A percentile compares a stretch with the other conserved stretches of the same genome.
phyloP scores from a whole-genome alignment of 345 rosid species.

The Balakata baccata region DNA sequence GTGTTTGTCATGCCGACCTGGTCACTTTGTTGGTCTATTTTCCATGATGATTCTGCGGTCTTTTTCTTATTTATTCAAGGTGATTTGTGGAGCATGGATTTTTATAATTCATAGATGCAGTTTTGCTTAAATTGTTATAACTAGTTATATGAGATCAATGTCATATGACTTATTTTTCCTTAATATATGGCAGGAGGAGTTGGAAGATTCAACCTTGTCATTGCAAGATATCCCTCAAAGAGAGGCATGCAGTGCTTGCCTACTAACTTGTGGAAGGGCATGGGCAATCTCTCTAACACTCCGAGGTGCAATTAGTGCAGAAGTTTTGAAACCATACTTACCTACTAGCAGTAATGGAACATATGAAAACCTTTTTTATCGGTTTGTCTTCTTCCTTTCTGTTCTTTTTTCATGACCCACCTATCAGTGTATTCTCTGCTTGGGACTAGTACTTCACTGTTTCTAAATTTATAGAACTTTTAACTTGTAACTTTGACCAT shows the following conservation, averaged over 20 bases:
- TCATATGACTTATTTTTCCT: constrained; percentile 10
- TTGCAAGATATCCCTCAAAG: constrained; percentile 29
- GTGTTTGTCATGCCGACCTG: neutral
- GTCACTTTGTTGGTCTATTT: neutral
- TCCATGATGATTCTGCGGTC: neutral
- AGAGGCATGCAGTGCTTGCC: constrained; percentile 27
- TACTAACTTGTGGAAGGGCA: constrained; percentile 61
- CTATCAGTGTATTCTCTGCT: neutral
- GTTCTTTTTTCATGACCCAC: neutral
- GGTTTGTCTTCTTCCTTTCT: constrained; percentile 37
- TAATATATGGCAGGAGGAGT: constrained; percentile 37
- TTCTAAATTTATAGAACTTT: neutral
- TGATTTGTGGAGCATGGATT: neutral
- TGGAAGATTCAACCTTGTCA: constrained; percentile 41
- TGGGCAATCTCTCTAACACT: constrained; percentile 61
- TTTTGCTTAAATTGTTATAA: neutral
- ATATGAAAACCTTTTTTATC: constrained; percentile 56
- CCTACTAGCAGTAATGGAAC: constrained; percentile 27
- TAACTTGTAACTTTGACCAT: neutral
- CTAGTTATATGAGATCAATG: neutral
- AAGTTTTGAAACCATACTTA: constrained; percentile 46
- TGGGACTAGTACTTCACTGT: neutral
- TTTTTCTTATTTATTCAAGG: neutral
- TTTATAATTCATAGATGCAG: too few relatives aligned
- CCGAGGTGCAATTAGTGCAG: constrained; percentile 46